These are phyloP conservation scores for Moesziomyces aphidis DNA, from an alignment of 1,284 basidiomycete species.

Conservation along the genomic window DNA sequence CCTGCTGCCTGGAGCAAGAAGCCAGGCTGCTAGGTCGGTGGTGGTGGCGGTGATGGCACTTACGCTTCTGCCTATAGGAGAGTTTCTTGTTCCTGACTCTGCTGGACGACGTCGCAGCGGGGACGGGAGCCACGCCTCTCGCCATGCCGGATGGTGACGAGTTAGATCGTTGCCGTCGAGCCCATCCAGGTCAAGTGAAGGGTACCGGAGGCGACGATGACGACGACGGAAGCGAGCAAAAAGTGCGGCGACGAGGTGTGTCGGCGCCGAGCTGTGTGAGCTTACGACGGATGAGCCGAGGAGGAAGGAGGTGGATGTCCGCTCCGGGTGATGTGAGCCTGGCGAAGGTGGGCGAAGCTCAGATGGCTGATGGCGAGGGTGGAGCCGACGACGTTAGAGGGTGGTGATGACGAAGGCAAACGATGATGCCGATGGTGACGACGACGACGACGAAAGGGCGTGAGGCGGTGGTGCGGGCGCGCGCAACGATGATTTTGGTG, in stretches of 20 bases:
- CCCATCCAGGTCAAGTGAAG: constrained; percentile 41
- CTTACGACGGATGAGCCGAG: neutral
- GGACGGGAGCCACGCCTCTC: constrained; percentile 48
- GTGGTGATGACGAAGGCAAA: neutral
- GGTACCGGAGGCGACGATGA: constrained; percentile 26
- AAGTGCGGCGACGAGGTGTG: constrained; percentile 1
- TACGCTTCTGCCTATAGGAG: constrained; percentile 59
- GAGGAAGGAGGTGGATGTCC: constrained; percentile 35
- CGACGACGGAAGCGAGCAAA: neutral
- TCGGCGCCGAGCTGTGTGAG: neutral
- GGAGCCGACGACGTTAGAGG: neutral
- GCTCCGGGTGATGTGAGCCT: constrained; percentile 14
- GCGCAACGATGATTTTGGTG: constrained; percentile 10
- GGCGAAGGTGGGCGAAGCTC: neutral
- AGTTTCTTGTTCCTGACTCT: constrained; percentile 63
- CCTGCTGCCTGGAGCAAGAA: neutral
- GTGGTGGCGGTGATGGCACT: constrained; percentile 15
- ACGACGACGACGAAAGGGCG: constrained; percentile 6
- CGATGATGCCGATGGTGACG: constrained; percentile 1
- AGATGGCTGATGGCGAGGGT: neutral
- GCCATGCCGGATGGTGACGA: constrained; percentile 51
- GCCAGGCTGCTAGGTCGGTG: constrained; percentile 1
- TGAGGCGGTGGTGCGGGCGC: constrained; percentile 3
- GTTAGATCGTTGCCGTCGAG: constrained; percentile 38
- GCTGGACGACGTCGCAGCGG: constrained; percentile 56